Evolutionary conservation across 2,329 filamentous ascomycete species (phyloP).

Genomic region (Pseudogymnoascus sp.): DNA sequence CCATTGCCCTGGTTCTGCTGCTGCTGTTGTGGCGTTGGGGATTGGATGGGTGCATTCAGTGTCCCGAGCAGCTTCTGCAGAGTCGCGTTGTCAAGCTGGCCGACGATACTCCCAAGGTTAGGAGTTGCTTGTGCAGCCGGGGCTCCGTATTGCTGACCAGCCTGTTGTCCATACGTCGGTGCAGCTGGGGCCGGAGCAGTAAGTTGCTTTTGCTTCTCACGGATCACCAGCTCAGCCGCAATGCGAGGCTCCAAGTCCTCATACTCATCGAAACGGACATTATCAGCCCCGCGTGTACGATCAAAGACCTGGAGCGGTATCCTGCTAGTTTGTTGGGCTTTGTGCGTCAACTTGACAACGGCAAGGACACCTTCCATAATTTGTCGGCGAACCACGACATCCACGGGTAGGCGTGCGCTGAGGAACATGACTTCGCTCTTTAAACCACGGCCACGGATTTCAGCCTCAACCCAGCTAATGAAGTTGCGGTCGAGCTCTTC

Average conservation of each 20-base stretch:
- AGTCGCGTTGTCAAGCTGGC: constrained; percentile 59
- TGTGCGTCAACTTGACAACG: constrained; percentile 67
- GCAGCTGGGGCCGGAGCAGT: constrained; percentile 29
- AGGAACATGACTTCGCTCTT: constrained; percentile 74
- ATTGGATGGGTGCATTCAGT: constrained; percentile 34
- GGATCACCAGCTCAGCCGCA: constrained; percentile 72
- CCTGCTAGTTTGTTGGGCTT: constrained; percentile 62
- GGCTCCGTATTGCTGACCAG: constrained; percentile 27
- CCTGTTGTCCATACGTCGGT: constrained; percentile 29
- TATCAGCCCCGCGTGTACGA: constrained; percentile 63
- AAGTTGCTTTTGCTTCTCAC: constrained; percentile 51
- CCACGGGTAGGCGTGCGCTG: constrained; percentile 66
- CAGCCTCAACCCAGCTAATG: constrained; percentile 71
- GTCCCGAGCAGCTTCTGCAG: constrained; percentile 62
- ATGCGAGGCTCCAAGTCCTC: constrained; percentile 70
- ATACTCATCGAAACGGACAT: constrained; percentile 82
- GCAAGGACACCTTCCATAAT: constrained; percentile 84
- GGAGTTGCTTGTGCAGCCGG: constrained; percentile 32
- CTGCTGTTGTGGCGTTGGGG: constrained; percentile 18
- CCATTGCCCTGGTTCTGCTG: constrained; percentile 20
- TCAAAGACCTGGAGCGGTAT: constrained; percentile 83
- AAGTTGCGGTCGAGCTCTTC: constrained; percentile 74
- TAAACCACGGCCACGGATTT: constrained; percentile 65
- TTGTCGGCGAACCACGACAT: constrained; percentile 74
- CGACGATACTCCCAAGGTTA: constrained; percentile 59